Base-by-base conservation (phyloP, 768 basidiomycete genomes). In the Neoboletus magnificus region DNA sequence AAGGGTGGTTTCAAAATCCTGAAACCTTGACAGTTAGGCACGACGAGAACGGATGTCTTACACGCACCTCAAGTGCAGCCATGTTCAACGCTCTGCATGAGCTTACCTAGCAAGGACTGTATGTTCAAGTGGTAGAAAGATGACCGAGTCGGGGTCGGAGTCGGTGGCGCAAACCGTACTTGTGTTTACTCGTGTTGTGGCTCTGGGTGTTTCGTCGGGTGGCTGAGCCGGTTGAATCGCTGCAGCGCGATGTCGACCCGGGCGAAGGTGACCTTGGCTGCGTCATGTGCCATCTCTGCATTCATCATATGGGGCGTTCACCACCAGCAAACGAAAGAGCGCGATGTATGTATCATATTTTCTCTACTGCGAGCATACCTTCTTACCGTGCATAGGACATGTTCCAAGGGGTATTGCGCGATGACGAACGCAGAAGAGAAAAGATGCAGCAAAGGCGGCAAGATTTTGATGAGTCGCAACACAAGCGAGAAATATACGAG, bases 301-400 rank as follows among this genome's bases (percentile, higher is more conserved):
- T 71, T 87, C 36, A 90, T 88, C 27, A 83, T 98, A 70, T 96
- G 86, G 84, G 91, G 84, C 20, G 94, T 98, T 30, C 95, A 98
- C 69, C 88, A 80, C 64, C 82, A 94, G 52, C 94, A 98, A 67
- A 75, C 79, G 16, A 82, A 84, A 64, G 93, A 98, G 71, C 86
- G 86, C 53, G 83, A 92, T 62, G 95, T 93, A 60, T 58, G 58
- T 60, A 7, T 46, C 15, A 2, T 33, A 9, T 44, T 48, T 3
- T 44, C 7, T 29, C 16, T 46, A 2, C 20, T 33, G 13, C 23
- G 8, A n/a, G n/a, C 16, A 9, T 16, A 25, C 23, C 51, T 30
- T 40, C 56, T 70, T 22, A 70, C 20, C 23, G 36, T 54, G 39
- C 23, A 29, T 56, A 98, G 94, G 85, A 76, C 29, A 97, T 97